Conservation (phyloP, 2,329 filamentous ascomycete genomes). For the Ampelomyces quisqualis region DNA sequence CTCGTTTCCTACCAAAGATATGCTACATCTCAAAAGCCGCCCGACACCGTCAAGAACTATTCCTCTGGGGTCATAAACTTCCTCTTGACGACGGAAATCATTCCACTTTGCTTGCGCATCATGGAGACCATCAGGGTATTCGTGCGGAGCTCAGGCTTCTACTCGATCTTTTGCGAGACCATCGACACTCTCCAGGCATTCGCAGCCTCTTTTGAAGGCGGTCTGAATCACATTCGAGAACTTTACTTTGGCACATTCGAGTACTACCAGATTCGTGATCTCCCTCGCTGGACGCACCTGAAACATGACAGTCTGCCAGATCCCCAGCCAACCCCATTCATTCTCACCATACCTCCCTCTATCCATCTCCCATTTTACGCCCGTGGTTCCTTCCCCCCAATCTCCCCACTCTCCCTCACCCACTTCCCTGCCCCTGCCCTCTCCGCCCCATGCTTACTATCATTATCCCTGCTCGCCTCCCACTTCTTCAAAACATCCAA, state of each 20-base stretch:
- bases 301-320: not conserved
- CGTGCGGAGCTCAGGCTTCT: too few species aligned
- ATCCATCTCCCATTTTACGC: conserved; percentile 9
- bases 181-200: too few species aligned
- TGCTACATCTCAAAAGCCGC: too few species aligned
- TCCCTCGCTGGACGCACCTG: not conserved
- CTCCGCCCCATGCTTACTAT: conserved; percentile 8
- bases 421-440: conserved; percentile 11
- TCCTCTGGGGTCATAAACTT: conserved; percentile 99
- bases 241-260: too few species aligned
- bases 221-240: too few species aligned
- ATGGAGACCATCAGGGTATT: too few species aligned
- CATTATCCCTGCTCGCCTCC: conserved; percentile 42
- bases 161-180: too few species aligned
- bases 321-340: not conserved
- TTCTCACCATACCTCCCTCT: not conserved
- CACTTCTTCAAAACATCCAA: conserved; percentile 53
- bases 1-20: too few species aligned
- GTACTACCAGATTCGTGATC: too few species aligned
- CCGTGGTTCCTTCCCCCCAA: conserved; percentile 31
- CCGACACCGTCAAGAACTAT: conserved; percentile 99
- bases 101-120: conserved; percentile 92
- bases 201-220: too few species aligned
- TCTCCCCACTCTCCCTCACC: conserved; percentile 21
- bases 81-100: conserved; percentile 95